Conservation (phyloP, 352 stramenopile genomes). For the Pythium monospermum region DNA sequence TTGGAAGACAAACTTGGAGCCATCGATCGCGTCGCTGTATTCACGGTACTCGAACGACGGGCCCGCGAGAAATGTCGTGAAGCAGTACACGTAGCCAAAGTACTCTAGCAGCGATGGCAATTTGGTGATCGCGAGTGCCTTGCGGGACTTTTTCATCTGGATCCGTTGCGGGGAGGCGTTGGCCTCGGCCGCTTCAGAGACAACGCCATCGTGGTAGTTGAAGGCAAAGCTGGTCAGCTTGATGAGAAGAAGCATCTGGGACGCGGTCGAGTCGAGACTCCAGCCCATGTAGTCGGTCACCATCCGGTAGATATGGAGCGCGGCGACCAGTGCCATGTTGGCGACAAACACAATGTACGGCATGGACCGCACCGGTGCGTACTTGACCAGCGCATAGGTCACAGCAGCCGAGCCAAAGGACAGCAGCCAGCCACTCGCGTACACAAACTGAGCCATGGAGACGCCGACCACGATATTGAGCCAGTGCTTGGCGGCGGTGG, state of each 20-base stretch:
- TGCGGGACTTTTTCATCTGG: conserved; percentile 23
- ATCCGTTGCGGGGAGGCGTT: conserved; percentile 22
- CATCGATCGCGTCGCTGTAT: conserved; percentile 81
- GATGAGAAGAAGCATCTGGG: conserved; percentile 94
- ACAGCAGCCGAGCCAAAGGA: conserved; percentile 89
- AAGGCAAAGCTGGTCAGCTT: conserved; percentile 97
- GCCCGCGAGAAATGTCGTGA: conserved; percentile 93
- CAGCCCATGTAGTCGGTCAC: conserved; percentile 95
- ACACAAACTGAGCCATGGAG: conserved; percentile 92
- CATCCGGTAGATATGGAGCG: conserved; percentile 92
- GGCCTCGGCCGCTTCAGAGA: conserved; percentile 44
- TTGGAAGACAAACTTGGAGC: conserved; percentile 49
- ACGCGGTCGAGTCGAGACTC: conserved; percentile 81
- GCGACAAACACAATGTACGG: conserved; percentile 91
- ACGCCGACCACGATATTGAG: conserved; percentile 91
- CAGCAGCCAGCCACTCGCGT: conserved; percentile 92
- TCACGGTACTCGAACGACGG: conserved; percentile 94
- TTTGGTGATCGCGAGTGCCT: conserved; percentile 66
- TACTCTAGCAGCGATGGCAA: conserved; percentile 92
- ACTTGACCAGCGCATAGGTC: conserved; percentile 88
- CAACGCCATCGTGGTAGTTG: conserved; percentile 94
- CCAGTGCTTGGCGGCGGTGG: conserved; percentile 86
- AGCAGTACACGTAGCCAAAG: conserved; percentile 96
- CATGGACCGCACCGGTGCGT: conserved; percentile 42
- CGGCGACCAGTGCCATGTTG: conserved; percentile 92